These are phyloP conservation scores for Phytophthora pluvialis DNA, from an alignment of 352 stramenopile genomes.

Conservation along the genomic window DNA sequence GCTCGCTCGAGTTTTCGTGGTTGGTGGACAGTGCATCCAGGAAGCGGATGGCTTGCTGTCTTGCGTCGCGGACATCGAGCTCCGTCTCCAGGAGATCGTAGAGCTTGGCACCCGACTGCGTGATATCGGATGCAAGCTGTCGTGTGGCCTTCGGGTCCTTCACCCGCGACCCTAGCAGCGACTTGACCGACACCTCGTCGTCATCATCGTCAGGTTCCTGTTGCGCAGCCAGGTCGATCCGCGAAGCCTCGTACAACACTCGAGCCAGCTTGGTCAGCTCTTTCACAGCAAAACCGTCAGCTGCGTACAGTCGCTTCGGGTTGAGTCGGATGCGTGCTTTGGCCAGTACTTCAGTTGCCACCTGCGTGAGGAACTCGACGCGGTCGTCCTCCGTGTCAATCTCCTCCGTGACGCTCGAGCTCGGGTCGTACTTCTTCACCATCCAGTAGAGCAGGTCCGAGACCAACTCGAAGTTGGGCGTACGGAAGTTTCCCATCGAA, in stretches of 20 bases:
- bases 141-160: constrained; percentile 92
- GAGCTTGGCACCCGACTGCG: constrained; percentile 91
- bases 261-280: constrained; percentile 96
- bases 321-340: constrained; percentile 95
- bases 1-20: constrained; percentile 84
- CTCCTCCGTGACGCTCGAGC: constrained; percentile 88
- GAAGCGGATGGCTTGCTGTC: constrained; percentile 91
- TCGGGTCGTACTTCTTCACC: constrained; percentile 93
- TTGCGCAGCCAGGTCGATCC: constrained; percentile 65
- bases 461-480: constrained; percentile 97
- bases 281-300: constrained; percentile 94
- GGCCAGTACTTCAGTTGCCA: constrained; percentile 78
- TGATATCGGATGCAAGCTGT: constrained; percentile 94
- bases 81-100: constrained; percentile 94
- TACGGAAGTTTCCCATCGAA: constrained; percentile 95
- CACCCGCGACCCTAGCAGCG: constrained; percentile 72
- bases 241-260: constrained; percentile 91
- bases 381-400: constrained; percentile 96
- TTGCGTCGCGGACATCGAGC: constrained; percentile 83
- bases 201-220: constrained; percentile 70
- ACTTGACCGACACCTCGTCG: constrained; percentile 75
- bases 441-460: constrained; percentile 97
- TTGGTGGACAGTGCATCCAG: constrained; percentile 91
- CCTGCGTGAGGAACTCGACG: constrained; percentile 93
- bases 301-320: constrained; percentile 95